Percentiles rank a stretch among this genome's conserved stretches.
phyloP scores from a whole-genome alignment of 768 basidiomycete species.

The Chalciporus sphaerocephalus region DNA sequence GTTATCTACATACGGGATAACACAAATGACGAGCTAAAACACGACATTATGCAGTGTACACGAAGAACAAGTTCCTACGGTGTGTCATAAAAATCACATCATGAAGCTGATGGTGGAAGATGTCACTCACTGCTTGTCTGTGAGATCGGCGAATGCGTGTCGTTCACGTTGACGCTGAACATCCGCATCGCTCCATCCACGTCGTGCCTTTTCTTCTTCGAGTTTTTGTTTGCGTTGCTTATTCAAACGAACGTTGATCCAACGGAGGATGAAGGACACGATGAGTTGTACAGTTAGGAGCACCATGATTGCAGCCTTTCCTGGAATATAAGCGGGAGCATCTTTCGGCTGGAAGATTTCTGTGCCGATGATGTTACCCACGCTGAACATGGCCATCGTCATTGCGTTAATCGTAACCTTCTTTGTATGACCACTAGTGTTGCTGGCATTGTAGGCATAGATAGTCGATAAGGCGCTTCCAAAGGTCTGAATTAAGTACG shows the following conservation, averaged over 20 bases:
- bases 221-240: conserved; percentile 40
- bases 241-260: conserved; percentile 54
- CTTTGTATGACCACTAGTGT: conserved; percentile 63
- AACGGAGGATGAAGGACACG: conserved; percentile 46
- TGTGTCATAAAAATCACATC: conserved; percentile 2
- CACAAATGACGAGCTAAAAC: neutral
- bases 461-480: conserved; percentile 56
- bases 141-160: conserved; percentile 60
- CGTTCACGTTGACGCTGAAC: conserved; percentile 54
- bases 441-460: conserved; percentile 62
- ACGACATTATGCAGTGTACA: conserved; percentile 46
- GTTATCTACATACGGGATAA: neutral
- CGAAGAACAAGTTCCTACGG: conserved; percentile 53
- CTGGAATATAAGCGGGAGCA: conserved; percentile 59
- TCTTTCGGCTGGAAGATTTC: conserved; percentile 61
- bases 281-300: conserved; percentile 50
- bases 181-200: conserved; percentile 57
- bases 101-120: neutral
- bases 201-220: conserved; percentile 39
- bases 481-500: conserved; percentile 51
- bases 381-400: conserved; percentile 50
- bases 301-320: conserved; percentile 62
- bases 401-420: conserved; percentile 63
- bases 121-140: conserved; percentile 54
- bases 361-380: conserved; percentile 61